Conservation (phyloP, 441 rosid species). For the Capsella rubella region DNA sequence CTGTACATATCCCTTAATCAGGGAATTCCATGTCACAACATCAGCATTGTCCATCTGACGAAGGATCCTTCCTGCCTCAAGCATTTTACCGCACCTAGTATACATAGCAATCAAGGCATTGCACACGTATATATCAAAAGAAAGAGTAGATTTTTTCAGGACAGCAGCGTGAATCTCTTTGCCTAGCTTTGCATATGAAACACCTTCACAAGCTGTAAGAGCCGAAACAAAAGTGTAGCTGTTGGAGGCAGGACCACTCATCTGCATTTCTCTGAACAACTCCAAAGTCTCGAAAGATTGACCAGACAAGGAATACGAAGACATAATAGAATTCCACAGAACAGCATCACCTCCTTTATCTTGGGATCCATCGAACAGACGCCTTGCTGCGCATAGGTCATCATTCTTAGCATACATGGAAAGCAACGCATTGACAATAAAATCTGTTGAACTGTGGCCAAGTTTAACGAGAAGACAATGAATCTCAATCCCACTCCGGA, state of each 20-base stretch:
- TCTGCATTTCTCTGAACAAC: constrained; percentile 70
- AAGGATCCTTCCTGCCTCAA: constrained; percentile 52
- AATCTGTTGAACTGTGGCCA: constrained; percentile 19
- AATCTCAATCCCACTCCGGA: constrained; percentile 59
- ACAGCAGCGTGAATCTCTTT: constrained; percentile 74
- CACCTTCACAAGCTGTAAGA: constrained; percentile 71
- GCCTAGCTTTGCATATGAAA: constrained; percentile 59
- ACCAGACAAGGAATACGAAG: constrained; percentile 32
- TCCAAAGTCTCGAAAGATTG: constrained; percentile 60
- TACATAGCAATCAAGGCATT: constrained; percentile 87
- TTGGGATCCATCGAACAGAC: constrained; percentile 57
- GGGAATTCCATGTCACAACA: constrained; percentile 71
- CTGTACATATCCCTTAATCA: constrained; percentile 74
- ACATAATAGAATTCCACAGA: constrained; percentile 83
- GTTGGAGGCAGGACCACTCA: constrained; percentile 54
- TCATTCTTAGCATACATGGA: constrained; percentile 82
- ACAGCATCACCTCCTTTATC: constrained; percentile 45
- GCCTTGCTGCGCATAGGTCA: constrained; percentile 66
- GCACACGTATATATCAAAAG: constrained; percentile 52
- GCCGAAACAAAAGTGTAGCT: constrained; percentile 68
- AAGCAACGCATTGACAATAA: constrained; percentile 76
- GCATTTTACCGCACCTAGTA: constrained; percentile 60
- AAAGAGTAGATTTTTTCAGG: constrained; percentile 59
- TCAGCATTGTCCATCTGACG: constrained; percentile 59
- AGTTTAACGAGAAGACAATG: constrained; percentile 68